Conservation (phyloP, 495 filamentous ascomycete genomes). For the Daldinia caldariorum region DNA sequence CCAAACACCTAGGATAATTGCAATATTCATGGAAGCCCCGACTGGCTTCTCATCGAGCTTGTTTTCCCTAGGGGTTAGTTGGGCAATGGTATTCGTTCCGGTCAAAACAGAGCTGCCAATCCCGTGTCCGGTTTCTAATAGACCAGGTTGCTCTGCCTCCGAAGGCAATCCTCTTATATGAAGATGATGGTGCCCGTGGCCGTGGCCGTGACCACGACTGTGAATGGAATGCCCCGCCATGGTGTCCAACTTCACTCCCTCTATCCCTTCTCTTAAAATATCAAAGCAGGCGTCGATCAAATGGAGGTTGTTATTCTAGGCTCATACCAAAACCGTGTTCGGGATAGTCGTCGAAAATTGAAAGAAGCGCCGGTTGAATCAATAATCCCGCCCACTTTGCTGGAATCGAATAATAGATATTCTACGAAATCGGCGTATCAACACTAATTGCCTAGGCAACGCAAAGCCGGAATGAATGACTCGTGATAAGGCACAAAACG, state of each 20-base stretch:
- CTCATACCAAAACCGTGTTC: conserved; percentile 3
- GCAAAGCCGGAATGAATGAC: conserved; percentile 40
- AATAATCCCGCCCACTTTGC: conserved; percentile 7
- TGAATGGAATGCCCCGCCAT: conserved; percentile 32
- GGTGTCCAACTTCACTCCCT: conserved; percentile 19
- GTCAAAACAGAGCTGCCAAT: conserved; percentile 18
- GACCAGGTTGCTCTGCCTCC: conserved; percentile 20
- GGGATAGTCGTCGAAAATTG: background rate
- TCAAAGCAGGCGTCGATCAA: background rate
- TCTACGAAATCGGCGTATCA: conserved; percentile 38
- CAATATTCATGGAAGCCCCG: conserved; percentile 68
- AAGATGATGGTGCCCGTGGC: conserved; percentile 22
- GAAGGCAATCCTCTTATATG: conserved; percentile 30
- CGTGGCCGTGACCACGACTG: conserved; percentile 42
- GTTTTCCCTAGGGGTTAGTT: conserved; percentile 40
- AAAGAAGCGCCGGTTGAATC: conserved; percentile 4
- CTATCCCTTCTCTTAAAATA: conserved; percentile 23
- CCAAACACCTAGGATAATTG: conserved; percentile 84
- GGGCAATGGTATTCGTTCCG: conserved; percentile 12
- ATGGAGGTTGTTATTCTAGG: background rate
- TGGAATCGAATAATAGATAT: conserved; percentile 21
- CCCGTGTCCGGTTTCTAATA: conserved; percentile 16
- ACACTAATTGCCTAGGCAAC: conserved; percentile 35
- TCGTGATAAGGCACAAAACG: conserved; percentile 46
- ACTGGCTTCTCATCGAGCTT: conserved; percentile 65